Evolutionary conservation across 345 rosid genomes (phyloP), one percentile per base, ranked within the genome.

Genomic region (Eucalyptus cloeziana): DNA sequence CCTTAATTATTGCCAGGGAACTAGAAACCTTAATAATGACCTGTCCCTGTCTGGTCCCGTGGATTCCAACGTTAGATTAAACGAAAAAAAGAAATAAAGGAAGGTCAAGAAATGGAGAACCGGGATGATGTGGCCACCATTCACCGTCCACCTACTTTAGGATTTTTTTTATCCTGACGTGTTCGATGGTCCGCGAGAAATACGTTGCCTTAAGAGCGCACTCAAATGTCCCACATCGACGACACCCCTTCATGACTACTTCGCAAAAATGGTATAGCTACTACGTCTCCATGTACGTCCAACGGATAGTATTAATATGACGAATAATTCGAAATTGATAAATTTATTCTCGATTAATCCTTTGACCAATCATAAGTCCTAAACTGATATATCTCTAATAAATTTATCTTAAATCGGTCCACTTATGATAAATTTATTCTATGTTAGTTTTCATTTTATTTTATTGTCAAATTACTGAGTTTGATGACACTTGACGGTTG

Each of bases 401-500:
- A 52, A 17, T 52, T 52, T 52, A 52, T 52, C 13, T 47, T 10
- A 47, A 47, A 47, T 10, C 2, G 4, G 2, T 6, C 7, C 1
- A 17, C 9, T 0, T 1, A 1, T 7, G 4, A 52, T 7, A 7
- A 52, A 52, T 19, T 7, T 50, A 50, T 50, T 50, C 0, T 14
- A 15, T 50, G 19, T 50, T 50, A 50, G 0, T 50, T 50, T 50
- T 14, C 1, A 50, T 14, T 50, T 50, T 17, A 51, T 3, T 51
- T 51, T 17, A 51, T 2, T 6, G 3, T 51, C 2, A 7, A 17
- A 51, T 51, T 51, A 51, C 3, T 3, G 4, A 51, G 54, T 51
- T 17, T 5, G 0, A 50, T 50, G 2, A 51, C 2, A 17, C 2
- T 51, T 16, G 56, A 51, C 22, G 4, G 2, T 51, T 52, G 0